Evolutionary conservation across 768 basidiomycete genomes (phyloP).

Genomic region (Gloeopeniophorella convolvens): DNA sequence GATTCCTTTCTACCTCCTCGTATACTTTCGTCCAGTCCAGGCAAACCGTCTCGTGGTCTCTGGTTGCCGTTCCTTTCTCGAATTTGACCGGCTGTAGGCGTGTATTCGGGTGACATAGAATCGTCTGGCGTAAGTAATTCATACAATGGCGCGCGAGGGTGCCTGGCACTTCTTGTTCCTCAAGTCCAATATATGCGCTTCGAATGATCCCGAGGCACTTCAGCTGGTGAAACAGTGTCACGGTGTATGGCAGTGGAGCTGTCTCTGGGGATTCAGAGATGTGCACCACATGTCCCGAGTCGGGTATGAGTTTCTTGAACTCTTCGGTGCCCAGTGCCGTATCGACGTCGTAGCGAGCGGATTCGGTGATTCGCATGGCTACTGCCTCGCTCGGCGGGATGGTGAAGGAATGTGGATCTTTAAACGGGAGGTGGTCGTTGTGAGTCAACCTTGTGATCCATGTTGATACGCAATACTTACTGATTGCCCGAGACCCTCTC

Average conservation of each 20-base stretch:
- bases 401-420: too few species aligned
- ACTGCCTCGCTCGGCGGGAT: too few species aligned
- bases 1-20: conserved; percentile 24
- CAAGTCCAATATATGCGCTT: conserved; percentile 21
- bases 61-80: conserved; percentile 8
- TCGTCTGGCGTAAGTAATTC: conserved; percentile 31
- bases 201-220: conserved; percentile 35
- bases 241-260: conserved; percentile 27
- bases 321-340: not conserved
- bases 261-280: not conserved
- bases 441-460: too few species aligned
- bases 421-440: too few species aligned
- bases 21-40: conserved; percentile 27
- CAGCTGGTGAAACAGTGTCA: conserved; percentile 36
- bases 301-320: not conserved
- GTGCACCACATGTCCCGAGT: not conserved
- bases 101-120: conserved; percentile 27
- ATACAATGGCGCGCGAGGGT: conserved; percentile 24
- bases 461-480: too few species aligned
- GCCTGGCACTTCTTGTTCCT: not conserved
- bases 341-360: too few species aligned
- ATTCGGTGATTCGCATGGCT: too few species aligned
- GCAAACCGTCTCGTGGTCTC: conserved; percentile 24
- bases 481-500: too few species aligned
- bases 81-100: conserved; percentile 26